Base-by-base conservation (phyloP, 352 stramenopile genomes). In the Globisporangium cederbergense region DNA sequence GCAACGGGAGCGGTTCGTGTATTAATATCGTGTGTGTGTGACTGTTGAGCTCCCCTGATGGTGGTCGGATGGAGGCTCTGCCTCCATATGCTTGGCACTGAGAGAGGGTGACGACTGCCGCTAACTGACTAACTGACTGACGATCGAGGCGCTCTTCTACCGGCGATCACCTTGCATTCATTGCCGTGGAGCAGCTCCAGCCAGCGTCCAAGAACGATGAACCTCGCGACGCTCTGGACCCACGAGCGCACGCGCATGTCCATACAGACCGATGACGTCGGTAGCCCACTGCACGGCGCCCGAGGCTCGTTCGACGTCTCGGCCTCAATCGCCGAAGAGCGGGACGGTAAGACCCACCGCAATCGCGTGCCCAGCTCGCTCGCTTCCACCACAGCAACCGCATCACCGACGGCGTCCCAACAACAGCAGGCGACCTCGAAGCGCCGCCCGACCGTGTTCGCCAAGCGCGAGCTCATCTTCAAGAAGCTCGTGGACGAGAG, bases 161-260 rank as follows among this genome's bases (percentile, higher is more conserved):
- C 32, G 32, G 32, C 32, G 32, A 36, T 8, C 32, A 36, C 32
- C 32, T 8, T 36, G 32, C 32, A 9, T 36, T 36, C 4, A 36
- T 36, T 8, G 32, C 32, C 32, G 32, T 36, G 32, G 32, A 49
- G 3, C 2, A 22, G 16, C 25, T 42, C 9, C 7, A 18, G 13
- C 32, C 52, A 45, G 30, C 30, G 28, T 6, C 13, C 13, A 47
- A 32, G 1, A 58, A 32, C 30, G 1, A 89, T 89, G 80, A 77
- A 90, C 68, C 66, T 90, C 32, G 32, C 69, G 18, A 65, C 75
- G 57, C 73, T 90, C 18, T 90, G 81, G 81, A 64, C 60, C 8
- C 76, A 74, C 25, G 81, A 90, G 64, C 81, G 78, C 59, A 47
- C 73, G 53, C 81, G 81, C 3, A 34, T 88, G 2, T 32, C 65